Conservation (phyloP, 495 filamentous ascomycete species). For the Staphylotrichum tortipilum region DNA sequence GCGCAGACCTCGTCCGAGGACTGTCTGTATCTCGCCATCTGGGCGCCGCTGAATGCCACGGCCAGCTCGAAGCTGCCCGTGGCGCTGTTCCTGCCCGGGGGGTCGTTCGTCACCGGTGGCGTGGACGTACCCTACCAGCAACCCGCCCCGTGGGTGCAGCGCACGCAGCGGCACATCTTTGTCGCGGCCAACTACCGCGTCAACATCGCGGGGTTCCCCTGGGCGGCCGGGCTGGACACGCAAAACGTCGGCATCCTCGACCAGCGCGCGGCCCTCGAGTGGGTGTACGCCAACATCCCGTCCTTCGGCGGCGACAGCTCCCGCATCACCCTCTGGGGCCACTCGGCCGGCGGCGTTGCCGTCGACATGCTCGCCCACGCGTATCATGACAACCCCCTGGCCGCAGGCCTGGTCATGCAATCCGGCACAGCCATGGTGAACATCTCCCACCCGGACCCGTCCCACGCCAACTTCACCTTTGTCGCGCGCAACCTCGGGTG, state of each 20-base stretch:
- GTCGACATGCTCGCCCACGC: slow-evolving; percentile 39
- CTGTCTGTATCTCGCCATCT: background rate
- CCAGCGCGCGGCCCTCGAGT: background rate
- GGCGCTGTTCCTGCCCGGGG: background rate
- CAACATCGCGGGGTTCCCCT: slow-evolving; percentile 1
- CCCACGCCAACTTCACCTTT: slow-evolving; percentile 37
- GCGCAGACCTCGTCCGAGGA: slow-evolving; percentile 1
- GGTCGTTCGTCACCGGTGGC: background rate
- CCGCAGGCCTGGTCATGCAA: slow-evolving; percentile 36
- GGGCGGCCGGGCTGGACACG: background rate
- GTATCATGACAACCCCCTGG: slow-evolving; percentile 39
- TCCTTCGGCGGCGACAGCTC: background rate
- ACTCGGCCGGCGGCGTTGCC: slow-evolving; percentile 37
- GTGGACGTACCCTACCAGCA: slow-evolving; percentile 3
- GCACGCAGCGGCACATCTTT: background rate
- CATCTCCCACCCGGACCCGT: slow-evolving; percentile 24
- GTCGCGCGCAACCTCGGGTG: slow-evolving; percentile 33
- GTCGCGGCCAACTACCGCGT: background rate
- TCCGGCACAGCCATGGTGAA: slow-evolving; percentile 35
- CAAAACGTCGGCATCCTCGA: slow-evolving; percentile 2
- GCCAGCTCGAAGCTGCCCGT: background rate
- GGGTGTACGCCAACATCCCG: slow-evolving; percentile 1
- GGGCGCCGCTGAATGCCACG: background rate
- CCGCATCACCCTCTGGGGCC: slow-evolving; percentile 10
- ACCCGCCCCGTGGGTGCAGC: background rate